phyloP scores from a whole-genome alignment of 306 rosid species.

The Corylus americana region DNA sequence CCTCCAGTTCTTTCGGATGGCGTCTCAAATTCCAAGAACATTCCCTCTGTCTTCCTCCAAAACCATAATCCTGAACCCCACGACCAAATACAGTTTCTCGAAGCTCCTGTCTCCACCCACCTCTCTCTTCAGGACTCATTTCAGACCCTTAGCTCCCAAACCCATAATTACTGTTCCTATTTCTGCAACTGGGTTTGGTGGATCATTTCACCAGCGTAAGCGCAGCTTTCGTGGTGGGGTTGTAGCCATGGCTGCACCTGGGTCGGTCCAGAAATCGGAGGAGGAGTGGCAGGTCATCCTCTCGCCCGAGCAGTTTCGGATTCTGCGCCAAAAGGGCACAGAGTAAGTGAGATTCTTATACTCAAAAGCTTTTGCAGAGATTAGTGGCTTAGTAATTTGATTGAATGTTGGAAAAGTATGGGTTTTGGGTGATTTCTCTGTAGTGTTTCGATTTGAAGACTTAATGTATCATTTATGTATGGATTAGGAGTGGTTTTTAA shows the following conservation, averaged over 20 bases:
- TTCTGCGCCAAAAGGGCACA: conserved; percentile 74
- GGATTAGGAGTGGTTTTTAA: too few species aligned
- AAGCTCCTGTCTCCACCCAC: conserved; percentile 19
- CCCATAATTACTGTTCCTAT: conserved; percentile 15
- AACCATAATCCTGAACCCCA: conserved; percentile 34
- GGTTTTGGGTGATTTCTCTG: not conserved
- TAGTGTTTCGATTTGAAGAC: not conserved
- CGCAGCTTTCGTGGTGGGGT: conserved; percentile 52
- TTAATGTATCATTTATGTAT: too few species aligned
- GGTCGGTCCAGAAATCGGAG: conserved; percentile 59
- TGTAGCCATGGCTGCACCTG: conserved; percentile 66
- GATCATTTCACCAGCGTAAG: conserved; percentile 23
- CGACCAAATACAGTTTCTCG: conserved; percentile 25
- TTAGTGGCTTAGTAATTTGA: not conserved
- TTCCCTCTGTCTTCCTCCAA: conserved; percentile 43
- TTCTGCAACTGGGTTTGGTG: conserved; percentile 29
- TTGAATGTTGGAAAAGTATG: not conserved
- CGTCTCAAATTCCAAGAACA: conserved; percentile 36
- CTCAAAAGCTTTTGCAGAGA: not conserved
- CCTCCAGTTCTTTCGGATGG: conserved; percentile 28
- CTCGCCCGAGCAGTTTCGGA: conserved; percentile 79
- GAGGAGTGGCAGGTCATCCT: conserved; percentile 77
- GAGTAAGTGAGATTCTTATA: conserved; percentile 43
- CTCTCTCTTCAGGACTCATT: conserved; percentile 28
- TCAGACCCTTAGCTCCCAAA: conserved; percentile 26